A percentile compares a stretch with the other conserved stretches of the same genome.
Evolutionary conservation across 805 yeast species (phyloP).

Genomic region (Ogataea paraovalis): DNA sequence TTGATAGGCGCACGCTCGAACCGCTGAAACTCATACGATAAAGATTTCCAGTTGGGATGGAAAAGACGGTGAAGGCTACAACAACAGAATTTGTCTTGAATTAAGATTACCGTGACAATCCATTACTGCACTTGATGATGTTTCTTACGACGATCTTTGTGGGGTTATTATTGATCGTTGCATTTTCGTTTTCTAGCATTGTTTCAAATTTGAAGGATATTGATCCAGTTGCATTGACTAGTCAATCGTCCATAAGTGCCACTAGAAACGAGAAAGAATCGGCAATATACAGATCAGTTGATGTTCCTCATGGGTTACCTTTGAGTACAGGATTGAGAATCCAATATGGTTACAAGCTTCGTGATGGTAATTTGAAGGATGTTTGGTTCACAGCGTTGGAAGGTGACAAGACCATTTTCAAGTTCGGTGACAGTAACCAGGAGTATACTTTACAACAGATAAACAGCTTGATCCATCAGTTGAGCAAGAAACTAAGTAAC

Average conservation of each 20-base stretch:
- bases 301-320: slow-evolving; percentile 68
- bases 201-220: slow-evolving; percentile 46
- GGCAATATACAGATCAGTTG: slow-evolving; percentile 70
- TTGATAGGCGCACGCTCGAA: not conserved
- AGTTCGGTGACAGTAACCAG: slow-evolving; percentile 19
- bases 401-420: slow-evolving; percentile 21
- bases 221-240: slow-evolving; percentile 49
- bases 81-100: no score
- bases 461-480: slow-evolving; percentile 32
- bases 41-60: no score
- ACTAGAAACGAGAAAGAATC: slow-evolving; percentile 67
- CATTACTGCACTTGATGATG: no score
- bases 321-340: slow-evolving; percentile 67
- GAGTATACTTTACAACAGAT: slow-evolving; percentile 26
- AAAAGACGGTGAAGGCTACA: no score
- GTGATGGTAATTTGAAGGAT: slow-evolving; percentile 76
- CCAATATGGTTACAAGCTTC: slow-evolving; percentile 55
- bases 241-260: slow-evolving; percentile 63
- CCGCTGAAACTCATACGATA: not conserved
- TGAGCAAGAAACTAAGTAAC: slow-evolving; percentile 20
- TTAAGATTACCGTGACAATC: no score
- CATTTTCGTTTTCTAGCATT: slow-evolving; percentile 23
- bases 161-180: slow-evolving; percentile 5
- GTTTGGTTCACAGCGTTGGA: slow-evolving; percentile 54
- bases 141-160: slow-evolving; percentile 6